A percentile compares a stretch with the other conserved stretches of the same genome.
Evolutionary conservation across 2,329 filamentous ascomycete genomes (phyloP).

Genomic region (Aspergillus fumigatus): DNA sequence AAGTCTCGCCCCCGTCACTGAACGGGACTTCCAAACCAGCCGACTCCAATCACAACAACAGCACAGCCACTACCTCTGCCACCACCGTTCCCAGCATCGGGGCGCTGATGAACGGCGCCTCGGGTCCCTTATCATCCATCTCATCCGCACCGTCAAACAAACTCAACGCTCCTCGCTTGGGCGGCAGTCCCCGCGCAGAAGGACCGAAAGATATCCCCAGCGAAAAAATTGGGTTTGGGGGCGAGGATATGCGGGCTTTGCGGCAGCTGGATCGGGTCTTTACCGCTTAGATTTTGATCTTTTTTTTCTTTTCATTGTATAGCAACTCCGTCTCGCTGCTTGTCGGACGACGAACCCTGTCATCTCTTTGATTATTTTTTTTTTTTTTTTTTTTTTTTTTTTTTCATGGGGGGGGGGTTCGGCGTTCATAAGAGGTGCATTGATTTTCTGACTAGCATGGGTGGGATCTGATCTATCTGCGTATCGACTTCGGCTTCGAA

Average conservation of each 20-base stretch:
- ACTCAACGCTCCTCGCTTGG: slow-evolving; percentile 1
- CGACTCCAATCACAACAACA: slow-evolving; percentile 18
- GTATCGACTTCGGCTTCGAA: not conserved
- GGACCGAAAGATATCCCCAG: slow-evolving; percentile 53
- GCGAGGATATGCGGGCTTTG: slow-evolving; percentile 62
- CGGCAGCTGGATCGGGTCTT: slow-evolving; percentile 60
- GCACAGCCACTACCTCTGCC: slow-evolving; percentile 3
- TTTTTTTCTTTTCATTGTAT: not conserved
- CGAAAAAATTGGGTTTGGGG: slow-evolving; percentile 52
- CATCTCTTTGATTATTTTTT: not conserved
- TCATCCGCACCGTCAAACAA: slow-evolving; percentile 14
- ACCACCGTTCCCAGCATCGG: slow-evolving; percentile 53
- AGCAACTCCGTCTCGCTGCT: not conserved
- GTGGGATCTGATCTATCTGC: slow-evolving; percentile 6
- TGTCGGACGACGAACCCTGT: not conserved
- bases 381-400: not conserved
- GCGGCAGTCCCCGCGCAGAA: slow-evolving; percentile 19
- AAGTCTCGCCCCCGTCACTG: slow-evolving; percentile 15
- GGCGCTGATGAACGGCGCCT: slow-evolving; percentile 40
- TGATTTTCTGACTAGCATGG: slow-evolving; percentile 12
- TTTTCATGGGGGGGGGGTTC: not conserved
- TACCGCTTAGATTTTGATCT: slow-evolving; percentile 31
- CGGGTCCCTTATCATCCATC: slow-evolving; percentile 23
- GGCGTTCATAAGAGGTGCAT: slow-evolving; percentile 21
- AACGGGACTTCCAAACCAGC: slow-evolving; percentile 17